Conservation (phyloP, 2,329 filamentous ascomycete genomes). For the Sphaerulina vaccinii region DNA sequence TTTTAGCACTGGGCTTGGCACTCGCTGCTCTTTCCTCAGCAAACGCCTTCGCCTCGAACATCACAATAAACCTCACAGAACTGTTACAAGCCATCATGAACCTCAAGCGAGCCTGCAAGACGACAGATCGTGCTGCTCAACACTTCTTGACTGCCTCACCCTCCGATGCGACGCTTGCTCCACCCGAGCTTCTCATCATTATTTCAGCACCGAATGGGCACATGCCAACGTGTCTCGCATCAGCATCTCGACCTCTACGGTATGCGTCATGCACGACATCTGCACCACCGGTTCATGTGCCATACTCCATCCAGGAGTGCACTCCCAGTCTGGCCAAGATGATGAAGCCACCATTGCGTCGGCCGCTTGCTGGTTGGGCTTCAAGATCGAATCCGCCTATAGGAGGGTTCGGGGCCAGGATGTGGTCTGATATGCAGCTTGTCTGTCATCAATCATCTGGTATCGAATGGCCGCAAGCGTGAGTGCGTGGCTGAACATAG, state of each 20-base stretch:
- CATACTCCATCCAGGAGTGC: not conserved
- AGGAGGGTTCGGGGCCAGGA: conserved; percentile 6
- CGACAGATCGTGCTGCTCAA: not conserved
- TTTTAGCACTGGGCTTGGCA: too few relatives aligned
- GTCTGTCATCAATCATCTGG: conserved; percentile 11
- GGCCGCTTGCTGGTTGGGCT: conserved; percentile 8
- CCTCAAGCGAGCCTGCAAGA: too few relatives aligned
- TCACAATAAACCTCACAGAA: too few relatives aligned
- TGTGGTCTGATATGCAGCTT: conserved; percentile 12
- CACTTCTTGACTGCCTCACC: not conserved
- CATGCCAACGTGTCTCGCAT: conserved; percentile 11
- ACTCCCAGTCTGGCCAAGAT: not conserved
- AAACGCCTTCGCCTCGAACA: too few relatives aligned
- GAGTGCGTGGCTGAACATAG: not conserved
- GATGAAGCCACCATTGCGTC: not conserved
- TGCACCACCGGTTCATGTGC: conserved; percentile 8
- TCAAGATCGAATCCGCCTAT: conserved; percentile 14
- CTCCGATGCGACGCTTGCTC: not conserved
- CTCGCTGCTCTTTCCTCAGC: too few relatives aligned
- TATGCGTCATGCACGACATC: conserved; percentile 9
- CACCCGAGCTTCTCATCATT: not conserved
- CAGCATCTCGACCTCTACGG: not conserved
- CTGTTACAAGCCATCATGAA: too few relatives aligned
- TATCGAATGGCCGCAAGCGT: conserved; percentile 2
- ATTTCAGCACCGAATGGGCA: not conserved